Conservation (phyloP, 164 flowering plant genomes). For the Magnolia changhungtana region DNA sequence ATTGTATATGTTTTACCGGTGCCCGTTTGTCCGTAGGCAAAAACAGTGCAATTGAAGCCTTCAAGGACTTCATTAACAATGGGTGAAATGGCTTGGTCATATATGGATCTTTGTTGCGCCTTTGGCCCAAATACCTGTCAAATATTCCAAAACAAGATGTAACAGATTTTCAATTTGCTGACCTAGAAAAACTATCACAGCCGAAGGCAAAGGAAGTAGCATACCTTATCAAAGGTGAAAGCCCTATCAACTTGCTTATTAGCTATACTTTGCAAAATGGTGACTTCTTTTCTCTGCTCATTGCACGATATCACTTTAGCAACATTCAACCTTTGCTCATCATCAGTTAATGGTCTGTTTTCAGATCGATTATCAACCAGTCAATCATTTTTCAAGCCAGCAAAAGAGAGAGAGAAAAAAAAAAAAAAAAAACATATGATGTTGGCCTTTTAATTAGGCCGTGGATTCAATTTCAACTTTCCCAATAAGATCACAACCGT, state of each 20-base stretch:
- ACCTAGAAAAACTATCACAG: neutral
- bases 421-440: neutral
- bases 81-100: slow-evolving; percentile 74
- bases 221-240: slow-evolving; percentile 82
- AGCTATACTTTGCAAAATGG: slow-evolving; percentile 52
- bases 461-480: neutral
- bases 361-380: neutral
- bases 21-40: slow-evolving; percentile 91
- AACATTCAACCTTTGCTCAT: slow-evolving; percentile 59
- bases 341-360: slow-evolving; percentile 67
- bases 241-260: slow-evolving; percentile 73
- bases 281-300: slow-evolving; percentile 68
- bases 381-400: neutral
- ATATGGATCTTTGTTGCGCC: slow-evolving; percentile 71
- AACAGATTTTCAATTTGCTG: neutral
- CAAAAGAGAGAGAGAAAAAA: too few relatives aligned
- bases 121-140: slow-evolving; percentile 81
- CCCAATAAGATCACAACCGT: neutral
- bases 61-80: slow-evolving; percentile 83
- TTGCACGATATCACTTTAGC: slow-evolving; percentile 59
- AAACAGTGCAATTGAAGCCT: slow-evolving; percentile 82
- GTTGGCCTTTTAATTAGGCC: neutral
- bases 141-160: neutral
- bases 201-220: neutral
- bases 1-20: slow-evolving; percentile 92